Conservation (phyloP, 768 basidiomycete species). For the Pleurotus platypus region DNA sequence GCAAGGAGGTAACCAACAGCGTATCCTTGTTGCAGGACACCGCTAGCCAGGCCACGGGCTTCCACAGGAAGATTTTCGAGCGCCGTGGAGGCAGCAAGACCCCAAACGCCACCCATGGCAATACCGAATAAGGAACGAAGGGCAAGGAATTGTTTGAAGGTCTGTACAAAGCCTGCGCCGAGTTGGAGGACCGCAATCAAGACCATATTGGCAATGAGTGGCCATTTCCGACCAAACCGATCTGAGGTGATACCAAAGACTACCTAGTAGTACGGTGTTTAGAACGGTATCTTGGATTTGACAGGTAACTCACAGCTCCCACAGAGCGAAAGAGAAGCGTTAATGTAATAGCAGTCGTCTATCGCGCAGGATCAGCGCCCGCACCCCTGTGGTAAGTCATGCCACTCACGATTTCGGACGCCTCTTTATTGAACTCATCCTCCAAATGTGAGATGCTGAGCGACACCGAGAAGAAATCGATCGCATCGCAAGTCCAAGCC, state of each 20-base stretch:
- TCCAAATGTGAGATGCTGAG: constrained; percentile 47
- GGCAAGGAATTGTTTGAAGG: constrained; percentile 75
- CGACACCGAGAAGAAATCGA: constrained; percentile 83
- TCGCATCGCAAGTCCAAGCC: constrained; percentile 84
- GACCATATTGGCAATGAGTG: constrained; percentile 72
- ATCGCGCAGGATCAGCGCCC: constrained; percentile 1
- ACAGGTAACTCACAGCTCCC: constrained; percentile 48
- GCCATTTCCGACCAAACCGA: constrained; percentile 93
- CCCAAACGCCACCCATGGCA: constrained; percentile 91
- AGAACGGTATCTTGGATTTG: constrained; percentile 19
- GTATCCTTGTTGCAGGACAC: constrained; percentile 87
- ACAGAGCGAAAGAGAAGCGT: constrained; percentile 88
- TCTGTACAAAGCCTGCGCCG: constrained; percentile 76
- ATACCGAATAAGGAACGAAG: constrained; percentile 82
- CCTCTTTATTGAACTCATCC: constrained; percentile 40
- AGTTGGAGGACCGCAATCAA: constrained; percentile 72
- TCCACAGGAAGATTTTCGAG: constrained; percentile 89
- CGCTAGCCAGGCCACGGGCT: constrained; percentile 80
- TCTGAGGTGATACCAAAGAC: constrained; percentile 86
- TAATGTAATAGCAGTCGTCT: constrained; percentile 84
- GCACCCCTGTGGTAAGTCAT: not conserved
- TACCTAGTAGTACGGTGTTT: constrained; percentile 28
- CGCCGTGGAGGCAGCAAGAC: constrained; percentile 73
- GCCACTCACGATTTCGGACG: constrained; percentile 36
- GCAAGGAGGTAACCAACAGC: constrained; percentile 83